Evolutionary conservation across 164 flowering plant genomes (phyloP), one percentile per base, ranked within the genome.

Genomic region (Annona squamosa): DNA sequence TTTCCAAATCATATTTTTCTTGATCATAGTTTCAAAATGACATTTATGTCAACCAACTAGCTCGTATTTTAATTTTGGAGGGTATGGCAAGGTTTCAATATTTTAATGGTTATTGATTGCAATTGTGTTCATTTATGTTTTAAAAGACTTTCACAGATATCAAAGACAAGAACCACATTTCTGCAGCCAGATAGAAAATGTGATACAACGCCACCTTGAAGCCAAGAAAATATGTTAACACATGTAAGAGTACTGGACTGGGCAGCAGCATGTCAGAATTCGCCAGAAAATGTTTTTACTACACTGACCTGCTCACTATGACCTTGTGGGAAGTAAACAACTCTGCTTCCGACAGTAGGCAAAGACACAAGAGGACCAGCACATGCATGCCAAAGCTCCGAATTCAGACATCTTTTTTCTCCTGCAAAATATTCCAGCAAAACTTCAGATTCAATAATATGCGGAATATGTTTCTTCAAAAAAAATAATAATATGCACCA

Each of bases 371-470:
- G 97, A 80, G 98, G 98, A 45, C 98, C 98, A 46, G 98, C 98
- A 84, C 98, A 93, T 43, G 98, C 98, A 83, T 93, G 98, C 98
- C 98, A 93, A 26, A 93, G 97, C 77, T 93, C 98, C 65, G 97
- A 91, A 77, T 93, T 91, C 72, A 90, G 78, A 72, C 84, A 87
- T 79, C 87, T 80, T 83, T 81, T 90, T 70, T 93, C 97, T 77
- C 89, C 98, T 91, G 86, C 69, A 75, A 78, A 69, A 68, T 62
- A 63, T 69, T 62, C 16, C 74, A 52, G 16, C 37, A 9, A 10
- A 71, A 4, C 71, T 7, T 68, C 64, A 63, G 61, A 46, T 72
- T 48, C 52, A 37, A 71, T 41, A 72, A 64, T 12, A 5, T 17
- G 13, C 42, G 46, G 16, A 63, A 4, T 0, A 26, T 26, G 37